Percentiles rank a stretch among this genome's conserved stretches.
Evolutionary conservation across 1,284 basidiomycete genomes (phyloP).

Genomic region (Ceratobasidium sp.): DNA sequence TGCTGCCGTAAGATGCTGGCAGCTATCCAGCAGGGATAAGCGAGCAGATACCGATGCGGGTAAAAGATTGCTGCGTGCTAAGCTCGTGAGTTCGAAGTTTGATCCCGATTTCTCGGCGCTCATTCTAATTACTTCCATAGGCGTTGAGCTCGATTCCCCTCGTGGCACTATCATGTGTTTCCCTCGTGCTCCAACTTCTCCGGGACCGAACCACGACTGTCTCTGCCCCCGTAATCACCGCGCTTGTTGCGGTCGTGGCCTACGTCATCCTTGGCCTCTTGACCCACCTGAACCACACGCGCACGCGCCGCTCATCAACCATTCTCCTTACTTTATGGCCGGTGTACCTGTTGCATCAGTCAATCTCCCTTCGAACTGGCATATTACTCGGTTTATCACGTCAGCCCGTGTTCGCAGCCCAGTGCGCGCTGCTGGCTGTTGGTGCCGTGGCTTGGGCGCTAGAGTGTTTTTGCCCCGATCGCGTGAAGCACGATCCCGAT

Average conservation of each 20-base stretch:
- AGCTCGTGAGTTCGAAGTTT: conserved; percentile 61
- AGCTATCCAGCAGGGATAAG: conserved; percentile 46
- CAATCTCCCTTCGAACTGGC: conserved; percentile 69
- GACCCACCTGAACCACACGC: conserved; percentile 69
- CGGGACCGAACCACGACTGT: background rate
- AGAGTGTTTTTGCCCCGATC: conserved; percentile 77
- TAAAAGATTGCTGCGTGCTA: conserved; percentile 61
- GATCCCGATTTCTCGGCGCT: conserved; percentile 6
- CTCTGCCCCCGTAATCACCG: conserved; percentile 45
- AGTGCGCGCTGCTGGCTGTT: conserved; percentile 57
- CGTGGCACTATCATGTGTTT: conserved; percentile 53
- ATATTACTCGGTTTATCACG: conserved; percentile 47
- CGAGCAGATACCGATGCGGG: conserved; percentile 46
- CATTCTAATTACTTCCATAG: conserved; percentile 48
- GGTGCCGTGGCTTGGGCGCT: conserved; percentile 67
- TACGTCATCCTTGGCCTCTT: conserved; percentile 64
- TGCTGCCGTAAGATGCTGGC: conserved; percentile 52
- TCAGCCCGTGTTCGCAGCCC: conserved; percentile 55
- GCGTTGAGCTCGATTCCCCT: conserved; percentile 54
- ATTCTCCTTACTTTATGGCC: conserved; percentile 87
- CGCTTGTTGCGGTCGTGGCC: conserved; percentile 59
- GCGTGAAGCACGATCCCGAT: conserved; percentile 44
- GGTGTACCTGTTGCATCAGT: conserved; percentile 60
- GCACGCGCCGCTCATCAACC: conserved; percentile 78
- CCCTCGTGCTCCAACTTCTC: conserved; percentile 50